Conservation (phyloP, 345 rosid genomes). For the Odontarrhena argentea region DNA sequence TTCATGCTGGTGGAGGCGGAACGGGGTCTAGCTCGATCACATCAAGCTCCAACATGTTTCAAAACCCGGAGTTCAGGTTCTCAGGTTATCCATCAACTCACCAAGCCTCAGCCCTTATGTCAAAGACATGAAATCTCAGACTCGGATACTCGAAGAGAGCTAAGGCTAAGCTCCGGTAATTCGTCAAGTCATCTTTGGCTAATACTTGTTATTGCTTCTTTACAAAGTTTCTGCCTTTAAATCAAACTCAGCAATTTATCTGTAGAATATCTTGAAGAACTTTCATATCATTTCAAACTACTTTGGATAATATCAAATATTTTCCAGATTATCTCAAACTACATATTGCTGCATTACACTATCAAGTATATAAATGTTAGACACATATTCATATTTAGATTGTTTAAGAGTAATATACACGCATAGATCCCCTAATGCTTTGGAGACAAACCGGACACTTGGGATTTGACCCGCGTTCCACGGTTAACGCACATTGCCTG, state of each 20-base stretch:
- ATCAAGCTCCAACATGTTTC: slow-evolving; percentile 33
- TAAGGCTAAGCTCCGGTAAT: not conserved
- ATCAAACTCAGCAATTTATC: slow-evolving; percentile 13
- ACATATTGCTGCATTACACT: slow-evolving; percentile 20
- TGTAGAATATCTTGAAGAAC: slow-evolving; percentile 18
- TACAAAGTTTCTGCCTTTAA: slow-evolving; percentile 18
- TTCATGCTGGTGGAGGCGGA: slow-evolving; percentile 36
- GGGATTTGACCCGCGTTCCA: slow-evolving; percentile 62
- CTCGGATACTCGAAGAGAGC: slow-evolving; percentile 1
- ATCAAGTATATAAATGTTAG: slow-evolving; percentile 19
- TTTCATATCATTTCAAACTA: slow-evolving; percentile 32
- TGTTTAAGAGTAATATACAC: slow-evolving; percentile 60
- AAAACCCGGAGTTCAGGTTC: slow-evolving; percentile 35
- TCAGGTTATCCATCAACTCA: slow-evolving; percentile 37
- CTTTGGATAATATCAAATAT: not conserved
- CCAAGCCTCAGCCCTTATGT: slow-evolving; percentile 45
- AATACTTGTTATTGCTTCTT: slow-evolving; percentile 29
- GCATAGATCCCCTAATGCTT: slow-evolving; percentile 56
- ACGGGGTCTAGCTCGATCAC: slow-evolving; percentile 48
- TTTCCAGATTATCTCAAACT: slow-evolving; percentile 8
- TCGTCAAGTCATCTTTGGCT: slow-evolving; percentile 98
- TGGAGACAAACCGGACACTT: slow-evolving; percentile 92
- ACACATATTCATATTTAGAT: slow-evolving; percentile 1
- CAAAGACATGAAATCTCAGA: slow-evolving; percentile 36
- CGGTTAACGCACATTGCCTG: slow-evolving; percentile 68